Base-by-base conservation (phyloP, 2,329 filamentous ascomycete genomes). In the Acrocalymma vagum region DNA sequence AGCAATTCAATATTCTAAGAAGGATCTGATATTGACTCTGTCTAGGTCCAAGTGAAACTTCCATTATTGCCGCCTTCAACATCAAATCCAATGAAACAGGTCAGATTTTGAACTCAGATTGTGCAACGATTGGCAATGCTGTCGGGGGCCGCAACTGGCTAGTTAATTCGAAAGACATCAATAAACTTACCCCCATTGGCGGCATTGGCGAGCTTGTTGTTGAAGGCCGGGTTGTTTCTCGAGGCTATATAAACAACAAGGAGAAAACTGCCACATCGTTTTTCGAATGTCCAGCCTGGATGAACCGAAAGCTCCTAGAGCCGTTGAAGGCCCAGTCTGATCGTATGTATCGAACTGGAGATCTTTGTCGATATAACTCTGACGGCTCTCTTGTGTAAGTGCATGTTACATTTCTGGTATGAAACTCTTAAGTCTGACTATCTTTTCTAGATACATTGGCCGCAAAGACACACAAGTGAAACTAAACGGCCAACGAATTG, bases 81-180 rank as follows among this genome's bases (percentile, higher is more conserved):
- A n/a, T n/a, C n/a, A n/a, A n/a, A n/a, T n/a, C n/a, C n/a, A n/a
- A n/a, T n/a, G n/a, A n/a, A n/a, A n/a, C n/a, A n/a, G n/a, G n/a
- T n/a, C n/a, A n/a, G n/a, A n/a, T n/a, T n/a, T n/a, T n/a, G n/a
- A n/a, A n/a, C n/a, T n/a, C n/a, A n/a, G 41, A 20, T 36, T 14
- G 9, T 27, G 26, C 26, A 16, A 38, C 21, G 17, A 53, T 60
- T 31, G 55, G 55, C 4, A 27, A 32, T 11, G 41, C 48, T 16
- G 30, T 51, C 8, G 55, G 42, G 14, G 22, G 30, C 16, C 9
- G 24, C 5, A 6, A 11, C 16, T 72, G 67, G 64, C 48, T 75
- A 25, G 51, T 66, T 6, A 58, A 71, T 28, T 60, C 62, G 29
- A 16, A n/a, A n/a, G n/a, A n/a, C n/a, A n/a, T n/a, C n/a, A n/a